Base-by-base conservation (phyloP, 2,329 filamentous ascomycete genomes). In the Colletotrichum orchidophilum region DNA sequence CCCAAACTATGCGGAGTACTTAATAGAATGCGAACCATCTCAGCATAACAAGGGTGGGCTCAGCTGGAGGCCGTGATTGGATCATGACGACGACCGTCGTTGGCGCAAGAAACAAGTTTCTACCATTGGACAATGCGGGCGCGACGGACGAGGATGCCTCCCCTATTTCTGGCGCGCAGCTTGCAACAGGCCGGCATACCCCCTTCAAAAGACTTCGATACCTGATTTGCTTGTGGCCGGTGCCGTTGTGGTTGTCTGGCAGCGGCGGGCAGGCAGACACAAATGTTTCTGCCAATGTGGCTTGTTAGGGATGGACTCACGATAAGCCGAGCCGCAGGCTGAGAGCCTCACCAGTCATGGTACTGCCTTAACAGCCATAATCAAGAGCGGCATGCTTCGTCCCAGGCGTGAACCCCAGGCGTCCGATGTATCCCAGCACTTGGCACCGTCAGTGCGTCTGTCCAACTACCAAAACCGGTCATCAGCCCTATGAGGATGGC, bases 51-150 rank as follows among this genome's bases (percentile, higher is more conserved):
- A 33, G 59, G 69, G 69, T 31, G 46, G 65, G 42, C 33, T n/a
- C 29, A 46, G 63, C 24, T 24, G 26, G 27, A n/a, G 53, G 15
- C 21, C 52, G 63, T 71, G 71, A 73, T 73, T 73, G 71, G 71
- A 59, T 71, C 68, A 73, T 71, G 67, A 53, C 49, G 63, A 59
- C 71, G 68, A 71, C 71, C 68, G 60, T 63, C 26, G 53, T 63
- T 63, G 53, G 62, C 59, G 21, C 33, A 65, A 54, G 63, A 66
- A 61, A 67, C 63, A 54, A 60, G 59, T 63, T 59, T 66, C 42
- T 57, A 39, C 39, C 11, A 73, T 73, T 73, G 67, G 71, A 55
- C 63, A 67, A 71, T 58, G 42, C 29, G 12, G 26, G 24, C 27
- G n/a, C 11, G 21, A 31, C 21, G 63, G 57, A 55, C 54, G 33